A percentile compares a stretch with the other conserved stretches of the same genome.
These are phyloP conservation scores for Rhodocollybia butyracea DNA, from an alignment of 768 basidiomycete species.

Conservation along the genomic window DNA sequence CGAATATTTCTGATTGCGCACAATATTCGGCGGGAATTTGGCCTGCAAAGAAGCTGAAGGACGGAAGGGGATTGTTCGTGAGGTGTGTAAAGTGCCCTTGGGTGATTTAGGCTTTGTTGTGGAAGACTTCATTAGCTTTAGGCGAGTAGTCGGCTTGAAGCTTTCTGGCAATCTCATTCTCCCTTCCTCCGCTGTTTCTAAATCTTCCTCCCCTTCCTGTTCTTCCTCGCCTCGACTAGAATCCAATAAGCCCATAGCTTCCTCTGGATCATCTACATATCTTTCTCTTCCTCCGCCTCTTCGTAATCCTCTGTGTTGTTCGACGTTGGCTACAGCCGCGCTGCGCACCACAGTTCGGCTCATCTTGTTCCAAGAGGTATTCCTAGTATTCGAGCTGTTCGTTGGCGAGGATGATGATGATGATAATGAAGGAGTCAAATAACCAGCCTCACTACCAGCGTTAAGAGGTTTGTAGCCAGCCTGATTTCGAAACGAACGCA, in stretches of 20 bases:
- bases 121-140: slow-evolving; percentile 24
- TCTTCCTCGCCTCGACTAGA: slow-evolving; percentile 35
- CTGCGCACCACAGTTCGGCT: neutral
- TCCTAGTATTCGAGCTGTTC: slow-evolving; percentile 22
- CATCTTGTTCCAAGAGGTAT: neutral
- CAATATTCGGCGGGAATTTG: slow-evolving; percentile 81
- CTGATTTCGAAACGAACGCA: slow-evolving; percentile 49
- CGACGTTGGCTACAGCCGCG: slow-evolving; percentile 28
- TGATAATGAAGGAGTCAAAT: slow-evolving; percentile 11
- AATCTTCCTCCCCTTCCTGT: slow-evolving; percentile 23
- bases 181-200: slow-evolving; percentile 14
- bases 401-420: slow-evolving; percentile 19
- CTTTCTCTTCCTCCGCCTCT: slow-evolving; percentile 43
- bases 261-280: slow-evolving; percentile 64
- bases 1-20: slow-evolving; percentile 98
- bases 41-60: slow-evolving; percentile 72
- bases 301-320: slow-evolving; percentile 22
- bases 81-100: slow-evolving; percentile 52
- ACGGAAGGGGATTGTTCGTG: slow-evolving; percentile 74
- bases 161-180: slow-evolving; percentile 17
- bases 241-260: slow-evolving; percentile 46
- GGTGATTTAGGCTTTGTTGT: slow-evolving; percentile 23
- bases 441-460: slow-evolving; percentile 18
- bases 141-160: neutral
- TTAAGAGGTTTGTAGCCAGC: slow-evolving; percentile 41